These are phyloP conservation scores for Leishmania arabica DNA, from an alignment of 208 protist species.

Conservation along the genomic window DNA sequence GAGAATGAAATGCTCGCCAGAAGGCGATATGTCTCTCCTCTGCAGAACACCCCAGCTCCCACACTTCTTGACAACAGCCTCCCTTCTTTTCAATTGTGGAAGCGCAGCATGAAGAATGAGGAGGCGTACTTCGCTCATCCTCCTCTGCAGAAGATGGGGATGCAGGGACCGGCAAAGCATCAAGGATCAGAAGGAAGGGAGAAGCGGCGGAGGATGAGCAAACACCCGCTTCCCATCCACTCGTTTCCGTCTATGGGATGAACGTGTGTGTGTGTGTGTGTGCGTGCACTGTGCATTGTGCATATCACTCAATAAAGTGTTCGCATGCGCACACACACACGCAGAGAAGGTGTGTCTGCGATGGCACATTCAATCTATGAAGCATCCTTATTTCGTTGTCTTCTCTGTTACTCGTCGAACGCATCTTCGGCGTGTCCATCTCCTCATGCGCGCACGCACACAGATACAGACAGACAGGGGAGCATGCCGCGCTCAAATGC, in stretches of 20 bases:
- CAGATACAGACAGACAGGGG: neutral
- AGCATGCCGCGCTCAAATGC: neutral
- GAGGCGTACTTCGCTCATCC: neutral
- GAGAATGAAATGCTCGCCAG: neutral
- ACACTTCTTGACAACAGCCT: neutral
- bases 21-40: neutral
- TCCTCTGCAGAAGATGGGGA: neutral
- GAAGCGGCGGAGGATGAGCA: neutral
- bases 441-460: neutral
- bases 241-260: conserved; percentile 4
- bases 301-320: neutral
- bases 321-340: neutral
- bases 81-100: neutral
- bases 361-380: neutral
- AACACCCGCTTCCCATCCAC: neutral
- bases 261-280: neutral
- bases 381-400: neutral
- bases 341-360: neutral
- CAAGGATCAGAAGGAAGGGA: neutral
- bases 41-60: neutral
- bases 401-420: neutral
- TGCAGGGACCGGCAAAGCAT: neutral
- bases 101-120: neutral
- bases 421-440: too few relatives aligned
- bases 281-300: neutral